phyloP scores from a whole-genome alignment of 176 grass and related monocot genomes.

The Oryza glumipatula region DNA sequence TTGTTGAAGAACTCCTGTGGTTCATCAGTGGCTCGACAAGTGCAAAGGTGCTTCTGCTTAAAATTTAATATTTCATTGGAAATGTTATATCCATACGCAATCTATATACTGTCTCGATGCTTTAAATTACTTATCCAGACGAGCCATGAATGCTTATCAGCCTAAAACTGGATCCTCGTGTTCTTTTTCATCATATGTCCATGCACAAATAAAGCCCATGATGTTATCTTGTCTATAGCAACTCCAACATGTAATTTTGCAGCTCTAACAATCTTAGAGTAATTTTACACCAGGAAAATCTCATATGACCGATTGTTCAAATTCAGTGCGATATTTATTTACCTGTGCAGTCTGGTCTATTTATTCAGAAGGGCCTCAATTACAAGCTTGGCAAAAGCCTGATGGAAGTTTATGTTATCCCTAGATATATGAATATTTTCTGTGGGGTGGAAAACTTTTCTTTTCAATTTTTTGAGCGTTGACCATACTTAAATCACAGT shows the following conservation, averaged over 20 bases:
- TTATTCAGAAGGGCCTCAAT: background rate
- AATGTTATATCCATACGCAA: background rate
- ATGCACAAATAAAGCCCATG: background rate
- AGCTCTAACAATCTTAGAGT: background rate
- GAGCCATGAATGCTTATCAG: background rate
- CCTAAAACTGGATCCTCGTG: background rate
- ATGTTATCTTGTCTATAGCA: background rate
- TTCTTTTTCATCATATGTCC: background rate
- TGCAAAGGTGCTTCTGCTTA: constrained; percentile 57
- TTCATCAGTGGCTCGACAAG: constrained; percentile 92
- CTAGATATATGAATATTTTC: background rate
- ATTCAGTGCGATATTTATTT: background rate
- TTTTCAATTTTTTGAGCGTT: background rate
- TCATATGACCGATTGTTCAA: background rate
- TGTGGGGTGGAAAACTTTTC: background rate
- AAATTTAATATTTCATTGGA: constrained; percentile 17
- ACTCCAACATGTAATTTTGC: background rate
- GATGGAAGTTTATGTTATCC: background rate
- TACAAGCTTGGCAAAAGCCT: background rate
- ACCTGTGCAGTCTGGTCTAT: background rate
- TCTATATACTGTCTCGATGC: constrained; percentile 10
- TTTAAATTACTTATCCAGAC: background rate
- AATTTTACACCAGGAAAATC: background rate
- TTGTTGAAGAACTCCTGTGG: constrained; percentile 91
- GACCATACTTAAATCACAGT: background rate